Conservation (phyloP, 208 protist species). For the Crithidia acanthocephali region DNA sequence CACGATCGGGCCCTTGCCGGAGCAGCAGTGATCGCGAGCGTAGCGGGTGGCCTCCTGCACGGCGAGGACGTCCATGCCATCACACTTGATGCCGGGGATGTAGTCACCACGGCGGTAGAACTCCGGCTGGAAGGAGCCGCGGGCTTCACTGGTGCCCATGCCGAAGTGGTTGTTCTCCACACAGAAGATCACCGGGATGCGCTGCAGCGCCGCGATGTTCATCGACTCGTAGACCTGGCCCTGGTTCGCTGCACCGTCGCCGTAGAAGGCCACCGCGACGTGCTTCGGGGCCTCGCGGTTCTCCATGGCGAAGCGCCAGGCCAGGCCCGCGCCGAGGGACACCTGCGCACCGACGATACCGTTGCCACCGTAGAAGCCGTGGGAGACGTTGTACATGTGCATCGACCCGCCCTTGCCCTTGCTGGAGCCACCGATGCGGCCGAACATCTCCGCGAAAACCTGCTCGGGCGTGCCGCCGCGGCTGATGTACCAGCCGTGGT, state of each 20-base stretch:
- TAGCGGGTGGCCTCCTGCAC: slow-evolving; percentile 94
- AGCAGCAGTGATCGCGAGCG: slow-evolving; percentile 81
- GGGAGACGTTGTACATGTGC: slow-evolving; percentile 96
- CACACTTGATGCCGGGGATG: slow-evolving; percentile 96
- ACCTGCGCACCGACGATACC: slow-evolving; percentile 98
- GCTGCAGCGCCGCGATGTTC: slow-evolving; percentile 98
- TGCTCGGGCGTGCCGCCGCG: slow-evolving; percentile 91
- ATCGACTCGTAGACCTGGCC: slow-evolving; percentile 98
- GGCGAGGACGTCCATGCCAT: slow-evolving; percentile 98
- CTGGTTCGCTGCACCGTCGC: slow-evolving; percentile 98
- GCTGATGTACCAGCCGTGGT: slow-evolving; percentile 94
- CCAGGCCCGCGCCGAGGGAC: slow-evolving; percentile 96
- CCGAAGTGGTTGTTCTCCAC: slow-evolving; percentile 99
- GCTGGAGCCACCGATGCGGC: slow-evolving; percentile 81
- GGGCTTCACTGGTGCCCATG: slow-evolving; percentile 97
- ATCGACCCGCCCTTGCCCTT: slow-evolving; percentile 98
- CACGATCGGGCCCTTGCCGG: slow-evolving; percentile 94
- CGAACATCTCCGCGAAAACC: slow-evolving; percentile 95
- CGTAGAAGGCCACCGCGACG: slow-evolving; percentile 95
- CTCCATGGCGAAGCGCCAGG: slow-evolving; percentile 86
- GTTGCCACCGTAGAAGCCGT: slow-evolving; percentile 98
- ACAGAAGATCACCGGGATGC: slow-evolving; percentile 96
- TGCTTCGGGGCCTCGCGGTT: slow-evolving; percentile 86
- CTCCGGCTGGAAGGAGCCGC: slow-evolving; percentile 88
- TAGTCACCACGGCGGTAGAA: slow-evolving; percentile 98